These are phyloP conservation scores for Mollisia scopiformis DNA, from an alignment of 2,329 filamentous ascomycete genomes.

Conservation along the genomic window DNA sequence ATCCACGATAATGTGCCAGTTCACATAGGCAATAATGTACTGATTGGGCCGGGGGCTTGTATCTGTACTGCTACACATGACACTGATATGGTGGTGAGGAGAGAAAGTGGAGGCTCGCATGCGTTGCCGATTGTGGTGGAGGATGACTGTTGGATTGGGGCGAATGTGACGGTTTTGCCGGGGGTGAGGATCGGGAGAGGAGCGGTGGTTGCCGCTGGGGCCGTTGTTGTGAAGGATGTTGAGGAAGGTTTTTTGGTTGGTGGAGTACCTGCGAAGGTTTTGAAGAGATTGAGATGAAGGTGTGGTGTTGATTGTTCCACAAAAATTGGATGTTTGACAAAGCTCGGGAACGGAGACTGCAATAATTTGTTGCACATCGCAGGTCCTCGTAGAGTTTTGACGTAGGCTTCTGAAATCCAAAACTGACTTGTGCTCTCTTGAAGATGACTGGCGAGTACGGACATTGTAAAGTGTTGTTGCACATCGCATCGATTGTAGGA, in stretches of 20 bases:
- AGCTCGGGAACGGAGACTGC: too few relatives aligned
- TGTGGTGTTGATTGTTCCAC: too few relatives aligned
- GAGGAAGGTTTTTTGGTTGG: slow-evolving; percentile 20
- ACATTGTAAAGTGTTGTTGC: too few relatives aligned
- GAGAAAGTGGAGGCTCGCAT: slow-evolving; percentile 57
- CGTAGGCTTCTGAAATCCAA: too few relatives aligned
- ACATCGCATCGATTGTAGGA: too few relatives aligned
- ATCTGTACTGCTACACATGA: slow-evolving; percentile 76
- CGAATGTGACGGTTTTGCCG: slow-evolving; percentile 51
- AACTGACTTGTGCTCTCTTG: too few relatives aligned
- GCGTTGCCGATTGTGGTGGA: slow-evolving; percentile 50
- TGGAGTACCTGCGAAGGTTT: slow-evolving; percentile 24
- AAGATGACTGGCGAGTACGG: too few relatives aligned
- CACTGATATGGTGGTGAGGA: slow-evolving; percentile 57
- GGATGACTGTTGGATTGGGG: slow-evolving; percentile 60
- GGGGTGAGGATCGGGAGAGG: slow-evolving; percentile 57
- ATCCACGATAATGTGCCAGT: slow-evolving; percentile 48
- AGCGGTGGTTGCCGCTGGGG: slow-evolving; percentile 53
- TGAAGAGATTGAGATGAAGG: neutral
- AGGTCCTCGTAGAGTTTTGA: too few relatives aligned
- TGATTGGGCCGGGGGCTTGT: slow-evolving; percentile 70
- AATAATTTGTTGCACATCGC: too few relatives aligned
- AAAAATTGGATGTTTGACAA: too few relatives aligned
- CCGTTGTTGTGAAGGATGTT: slow-evolving; percentile 47
- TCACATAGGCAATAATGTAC: slow-evolving; percentile 32